Evolutionary conservation across 306 rosid genomes (phyloP), one percentile per base, ranked within the genome.

Genomic region (Cicer yamashitae): DNA sequence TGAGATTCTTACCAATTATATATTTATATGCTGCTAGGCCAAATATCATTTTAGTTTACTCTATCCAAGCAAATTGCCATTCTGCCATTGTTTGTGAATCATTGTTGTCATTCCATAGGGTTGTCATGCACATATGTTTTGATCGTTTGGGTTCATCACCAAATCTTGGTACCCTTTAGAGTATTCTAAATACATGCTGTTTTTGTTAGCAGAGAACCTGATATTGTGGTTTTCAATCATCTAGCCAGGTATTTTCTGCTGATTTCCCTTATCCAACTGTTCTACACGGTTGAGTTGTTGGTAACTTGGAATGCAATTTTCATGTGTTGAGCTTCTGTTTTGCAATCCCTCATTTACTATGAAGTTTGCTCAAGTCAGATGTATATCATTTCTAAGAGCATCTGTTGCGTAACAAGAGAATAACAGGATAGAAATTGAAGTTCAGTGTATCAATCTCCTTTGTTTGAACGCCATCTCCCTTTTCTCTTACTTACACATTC

Each of bases 1-100:
- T 13, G 52, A 57, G 22, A 77, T 64, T 30, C 39, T 64, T 10
- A 22, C 58, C 58, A 38, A 20, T 50, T 12, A 50, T 59, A 48
- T 22, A 38, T 39, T 10, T 22, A 46, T 20, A 47, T 37, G 65
- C 40, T 47, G 50, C 25, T 50, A 46, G 53, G 62, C 38, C 30
- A n/a, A 41, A 54, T 81, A 70, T 51, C 68, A 46, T n/a, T 66
- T 57, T 73, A 45, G 34, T 60, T 67, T 58, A 8, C 64, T 81
- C 41, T 74, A 5, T 15, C 10, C 8, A 67, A 20, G 43, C 22
- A 40, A 40, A 30, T 61, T 63, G 60, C 20, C 10, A 18, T 13
- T 15, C 50, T 80, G 72, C 60, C 58, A 30, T 75, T 63, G 70
- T n/a, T 52, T 69, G 68, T 12, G 54, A 75, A 34, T 69, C 73